phyloP scores from a whole-genome alignment of 345 rosid species.

The Carallia pectinifolia region DNA sequence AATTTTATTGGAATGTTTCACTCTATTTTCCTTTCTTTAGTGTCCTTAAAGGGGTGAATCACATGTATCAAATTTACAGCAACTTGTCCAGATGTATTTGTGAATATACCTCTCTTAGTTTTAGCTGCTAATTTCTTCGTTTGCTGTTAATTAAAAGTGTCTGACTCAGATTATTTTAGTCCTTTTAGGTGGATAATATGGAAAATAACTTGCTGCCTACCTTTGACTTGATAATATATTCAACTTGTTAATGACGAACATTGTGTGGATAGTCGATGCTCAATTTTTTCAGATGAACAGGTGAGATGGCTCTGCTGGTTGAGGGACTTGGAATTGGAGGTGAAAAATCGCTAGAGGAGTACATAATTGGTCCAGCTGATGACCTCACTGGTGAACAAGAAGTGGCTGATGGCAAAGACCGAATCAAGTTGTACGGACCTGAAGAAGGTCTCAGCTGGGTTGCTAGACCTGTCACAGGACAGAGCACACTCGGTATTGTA shows the following conservation, averaged over 20 bases:
- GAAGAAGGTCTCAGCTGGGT: slow-evolving; percentile 83
- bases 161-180: too few species aligned
- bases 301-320: slow-evolving; percentile 97
- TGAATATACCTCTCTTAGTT: too few species aligned
- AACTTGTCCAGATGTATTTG: too few species aligned
- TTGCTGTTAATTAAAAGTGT: too few species aligned
- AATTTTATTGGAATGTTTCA: too few species aligned
- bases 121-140: too few species aligned
- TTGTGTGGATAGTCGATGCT: slow-evolving; percentile 1
- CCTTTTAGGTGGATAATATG: slow-evolving; percentile 6
- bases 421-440: slow-evolving; percentile 80
- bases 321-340: slow-evolving; percentile 91
- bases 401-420: slow-evolving; percentile 54
- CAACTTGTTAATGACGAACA: background rate
- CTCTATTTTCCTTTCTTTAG: too few species aligned
- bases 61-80: too few species aligned
- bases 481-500: slow-evolving; percentile 51
- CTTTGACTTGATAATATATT: slow-evolving; percentile 1
- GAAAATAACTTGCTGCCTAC: background rate
- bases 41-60: too few species aligned
- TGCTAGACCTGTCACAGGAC: slow-evolving; percentile 80
- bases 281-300: slow-evolving; percentile 46
- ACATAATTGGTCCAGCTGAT: slow-evolving; percentile 71
- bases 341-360: slow-evolving; percentile 85
- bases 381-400: slow-evolving; percentile 56